phyloP scores from a whole-genome alignment of 805 yeast genomes.

The Teunomyces tritomae region DNA sequence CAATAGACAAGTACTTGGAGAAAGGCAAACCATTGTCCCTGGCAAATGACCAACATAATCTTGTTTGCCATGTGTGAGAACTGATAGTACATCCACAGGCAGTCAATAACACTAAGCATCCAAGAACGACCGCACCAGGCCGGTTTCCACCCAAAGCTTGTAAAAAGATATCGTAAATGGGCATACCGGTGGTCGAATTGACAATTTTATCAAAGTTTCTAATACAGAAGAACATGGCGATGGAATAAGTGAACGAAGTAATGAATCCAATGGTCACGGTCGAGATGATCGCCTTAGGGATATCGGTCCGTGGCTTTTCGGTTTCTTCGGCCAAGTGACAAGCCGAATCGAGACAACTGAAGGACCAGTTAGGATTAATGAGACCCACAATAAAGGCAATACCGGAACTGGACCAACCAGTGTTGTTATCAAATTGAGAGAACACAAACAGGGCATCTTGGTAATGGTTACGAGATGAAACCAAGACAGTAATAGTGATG shows the following conservation, averaged over 20 bases:
- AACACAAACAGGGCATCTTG: slow-evolving; percentile 26
- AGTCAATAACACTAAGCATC: slow-evolving; percentile 32
- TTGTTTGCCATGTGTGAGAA: slow-evolving; percentile 44
- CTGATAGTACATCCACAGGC: slow-evolving; percentile 39
- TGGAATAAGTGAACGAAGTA: slow-evolving; percentile 38
- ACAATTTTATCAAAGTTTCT: slow-evolving; percentile 29
- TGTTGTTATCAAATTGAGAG: slow-evolving; percentile 21
- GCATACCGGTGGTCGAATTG: slow-evolving; percentile 33
- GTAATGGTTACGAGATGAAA: slow-evolving; percentile 34
- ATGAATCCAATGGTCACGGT: slow-evolving; percentile 41
- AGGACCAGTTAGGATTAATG: slow-evolving; percentile 38
- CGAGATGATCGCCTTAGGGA: slow-evolving; percentile 39
- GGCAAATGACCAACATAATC: slow-evolving; percentile 43
- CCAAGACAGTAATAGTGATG: slow-evolving; percentile 38
- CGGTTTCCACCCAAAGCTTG: slow-evolving; percentile 34
- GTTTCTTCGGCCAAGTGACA: slow-evolving; percentile 44
- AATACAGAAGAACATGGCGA: slow-evolving; percentile 41
- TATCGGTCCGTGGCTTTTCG: slow-evolving; percentile 33
- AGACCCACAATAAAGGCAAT: slow-evolving; percentile 40
- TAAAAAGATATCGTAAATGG: slow-evolving; percentile 39
- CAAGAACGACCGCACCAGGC: slow-evolving; percentile 37
- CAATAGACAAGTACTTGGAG: slow-evolving; percentile 35
- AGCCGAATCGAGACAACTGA: slow-evolving; percentile 41
- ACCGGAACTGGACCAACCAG: slow-evolving; percentile 31
- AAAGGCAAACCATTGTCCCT: slow-evolving; percentile 45